Evolutionary conservation across 23 red algal species (phyloP).

Genomic region (Gracilaria gracilis): DNA sequence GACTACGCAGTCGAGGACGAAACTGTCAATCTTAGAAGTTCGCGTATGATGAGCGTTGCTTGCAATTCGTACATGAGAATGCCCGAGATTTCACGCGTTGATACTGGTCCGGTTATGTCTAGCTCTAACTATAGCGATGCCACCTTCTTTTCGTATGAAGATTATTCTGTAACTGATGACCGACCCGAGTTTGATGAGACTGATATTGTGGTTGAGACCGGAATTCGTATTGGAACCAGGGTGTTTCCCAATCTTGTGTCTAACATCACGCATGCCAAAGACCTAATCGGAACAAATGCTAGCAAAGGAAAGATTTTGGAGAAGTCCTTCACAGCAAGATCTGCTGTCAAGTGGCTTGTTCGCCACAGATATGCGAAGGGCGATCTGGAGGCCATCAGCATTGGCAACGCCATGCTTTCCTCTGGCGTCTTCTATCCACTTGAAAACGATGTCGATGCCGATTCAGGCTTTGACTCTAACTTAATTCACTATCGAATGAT

Average conservation of each 20-base stretch:
- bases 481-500: conserved; percentile 55
- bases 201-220: conserved; percentile 54
- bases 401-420: conserved; percentile 61
- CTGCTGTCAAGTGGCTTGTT: conserved; percentile 42
- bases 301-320: conserved; percentile 38
- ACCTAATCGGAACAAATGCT: conserved; percentile 43
- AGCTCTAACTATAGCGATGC: conserved; percentile 18
- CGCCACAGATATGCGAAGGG: conserved; percentile 47
- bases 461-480: conserved; percentile 38
- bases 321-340: conserved; percentile 47
- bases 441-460: conserved; percentile 8
- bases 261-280: conserved; percentile 51
- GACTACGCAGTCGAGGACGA: conserved; percentile 67
- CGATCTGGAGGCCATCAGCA: conserved; percentile 40
- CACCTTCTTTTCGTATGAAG: conserved; percentile 41
- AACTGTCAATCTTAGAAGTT: conserved; percentile 47
- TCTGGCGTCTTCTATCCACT: conserved; percentile 63
- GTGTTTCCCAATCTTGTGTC: conserved; percentile 62
- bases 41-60: conserved; percentile 68
- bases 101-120: conserved; percentile 32
- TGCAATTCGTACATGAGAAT: conserved; percentile 64
- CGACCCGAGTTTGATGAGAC: conserved; percentile 60
- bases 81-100: conserved; percentile 51
- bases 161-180: conserved; percentile 28
- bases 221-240: conserved; percentile 58